Base-by-base conservation (phyloP, 2,329 filamentous ascomycete species). In the Paraphoma chrysanthemicola region DNA sequence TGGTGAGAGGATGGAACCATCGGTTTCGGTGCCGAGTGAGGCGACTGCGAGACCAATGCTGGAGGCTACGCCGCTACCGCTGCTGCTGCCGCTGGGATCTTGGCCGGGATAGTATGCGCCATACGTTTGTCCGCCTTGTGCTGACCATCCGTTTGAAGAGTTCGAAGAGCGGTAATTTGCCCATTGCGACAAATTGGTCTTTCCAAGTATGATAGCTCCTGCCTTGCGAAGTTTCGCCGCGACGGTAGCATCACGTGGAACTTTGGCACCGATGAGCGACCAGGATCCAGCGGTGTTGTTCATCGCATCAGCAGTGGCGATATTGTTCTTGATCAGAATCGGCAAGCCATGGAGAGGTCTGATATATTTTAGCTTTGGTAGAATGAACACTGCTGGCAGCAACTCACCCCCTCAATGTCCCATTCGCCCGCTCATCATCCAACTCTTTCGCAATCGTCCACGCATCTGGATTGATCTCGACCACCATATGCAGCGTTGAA, bases 271-370 rank as follows among this genome's bases (percentile, higher is more conserved):
- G 0, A 87, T 66, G 0, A 91, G 78, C 1, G 86, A 83, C 59
- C 82, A 88, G 0, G 88, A 91, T 2, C 88, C 88, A 3, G 87
- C 79, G 1, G 85, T 87, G 59, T 85, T 89, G 66, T 86, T 83
- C 85, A 89, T 87, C 56, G 79, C 71, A 67, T 90, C 87, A 2
- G 75, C 70, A 0, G 87, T 90, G 12, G 83, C 87, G 47, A 90
- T 88, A 67, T 88, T 89, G 74, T 88, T 85, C 71, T 90, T 90
- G 75, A 90, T 79, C 5, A 90, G 74, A 23, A 90, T 83, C 0
- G 88, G 88, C 4, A 90, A 81, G 6, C 88, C 88, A 67, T 90
- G 86, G 0, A 89, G 77, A 2, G 85, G 85, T 0, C 82, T 80
- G 48, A 1, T 14, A 14, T 17, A 12, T n/a, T 1, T 31, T 14